These are phyloP conservation scores for Spathaspora gorwiae DNA, from an alignment of 805 yeast species.

Conservation along the genomic window DNA sequence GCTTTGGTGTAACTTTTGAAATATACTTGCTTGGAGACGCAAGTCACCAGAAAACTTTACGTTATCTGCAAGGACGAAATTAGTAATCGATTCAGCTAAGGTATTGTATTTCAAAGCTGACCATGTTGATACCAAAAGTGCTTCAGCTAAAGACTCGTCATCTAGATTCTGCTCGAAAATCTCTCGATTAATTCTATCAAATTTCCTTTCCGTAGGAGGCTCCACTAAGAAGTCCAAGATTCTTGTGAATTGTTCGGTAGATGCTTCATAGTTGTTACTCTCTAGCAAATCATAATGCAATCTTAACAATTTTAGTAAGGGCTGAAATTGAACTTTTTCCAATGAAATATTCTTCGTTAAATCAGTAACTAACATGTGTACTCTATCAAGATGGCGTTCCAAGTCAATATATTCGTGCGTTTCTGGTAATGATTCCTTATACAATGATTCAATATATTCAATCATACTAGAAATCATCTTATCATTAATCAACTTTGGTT, in stretches of 20 bases:
- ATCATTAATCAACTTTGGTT: constrained; percentile 14
- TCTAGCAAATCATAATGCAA: constrained; percentile 21
- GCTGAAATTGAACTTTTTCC: constrained; percentile 3
- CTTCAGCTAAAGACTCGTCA: constrained; percentile 20
- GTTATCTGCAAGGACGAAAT: constrained; percentile 16
- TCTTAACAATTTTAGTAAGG: constrained; percentile 14
- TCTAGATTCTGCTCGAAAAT: constrained; percentile 17
- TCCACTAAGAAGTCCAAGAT: constrained; percentile 9
- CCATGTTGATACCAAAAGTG: constrained; percentile 12
- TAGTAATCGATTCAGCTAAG: constrained; percentile 9
- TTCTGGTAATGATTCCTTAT: constrained; percentile 21
- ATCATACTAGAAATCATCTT: constrained; percentile 17
- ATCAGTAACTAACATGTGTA: constrained; percentile 13
- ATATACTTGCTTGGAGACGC: constrained; percentile 17
- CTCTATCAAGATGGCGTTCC: constrained; percentile 22
- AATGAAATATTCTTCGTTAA: background rate
- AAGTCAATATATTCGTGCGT: constrained; percentile 32
- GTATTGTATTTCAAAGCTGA: background rate
- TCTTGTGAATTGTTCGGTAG: constrained; percentile 5
- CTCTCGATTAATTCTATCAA: constrained; percentile 8
- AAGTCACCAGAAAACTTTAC: constrained; percentile 17
- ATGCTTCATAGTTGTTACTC: constrained; percentile 9
- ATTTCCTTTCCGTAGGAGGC: constrained; percentile 4
- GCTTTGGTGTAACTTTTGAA: background rate
- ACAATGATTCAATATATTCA: constrained; percentile 25